Percentiles rank a stretch among this genome's conserved stretches.
Conservation (phyloP, 495 filamentous ascomycete species). For the Xylaria palmicola region DNA sequence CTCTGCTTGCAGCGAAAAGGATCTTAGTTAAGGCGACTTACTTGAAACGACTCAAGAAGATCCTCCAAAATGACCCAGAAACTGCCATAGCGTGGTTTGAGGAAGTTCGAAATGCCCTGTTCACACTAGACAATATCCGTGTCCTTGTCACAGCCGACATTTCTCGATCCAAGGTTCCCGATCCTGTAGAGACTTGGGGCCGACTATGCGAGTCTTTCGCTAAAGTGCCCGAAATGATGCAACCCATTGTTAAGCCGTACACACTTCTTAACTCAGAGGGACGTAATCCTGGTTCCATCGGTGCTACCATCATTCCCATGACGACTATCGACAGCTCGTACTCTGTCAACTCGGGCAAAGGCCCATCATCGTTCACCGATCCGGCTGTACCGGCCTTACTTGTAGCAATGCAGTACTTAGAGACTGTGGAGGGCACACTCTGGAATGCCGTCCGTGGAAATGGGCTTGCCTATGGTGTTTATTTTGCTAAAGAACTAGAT, state of each 20-base stretch:
- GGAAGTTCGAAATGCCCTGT: conserved; percentile 68
- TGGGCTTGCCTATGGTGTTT: conserved; percentile 85
- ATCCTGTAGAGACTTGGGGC: conserved; percentile 86
- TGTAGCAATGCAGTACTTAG: conserved; percentile 86
- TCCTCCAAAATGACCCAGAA: conserved; percentile 70
- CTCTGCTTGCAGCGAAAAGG: conserved; percentile 70
- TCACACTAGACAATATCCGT: conserved; percentile 79
- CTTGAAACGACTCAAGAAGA: conserved; percentile 75
- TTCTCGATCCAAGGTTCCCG: conserved; percentile 65
- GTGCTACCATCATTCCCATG: conserved; percentile 82
- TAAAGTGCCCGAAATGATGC: conserved; percentile 36
- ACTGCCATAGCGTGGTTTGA: conserved; percentile 73
- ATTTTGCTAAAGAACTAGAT: conserved; percentile 71
- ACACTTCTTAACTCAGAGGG: conserved; percentile 71
- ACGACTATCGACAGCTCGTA: conserved; percentile 92
- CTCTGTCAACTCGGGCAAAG: conserved; percentile 69
- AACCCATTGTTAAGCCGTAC: conserved; percentile 45
- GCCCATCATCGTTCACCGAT: conserved; percentile 71
- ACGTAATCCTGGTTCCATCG: conserved; percentile 64
- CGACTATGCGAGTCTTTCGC: conserved; percentile 50
- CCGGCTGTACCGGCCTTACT: conserved; percentile 78
- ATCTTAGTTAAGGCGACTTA: conserved; percentile 88
- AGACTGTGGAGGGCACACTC: conserved; percentile 89
- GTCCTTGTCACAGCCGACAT: conserved; percentile 81
- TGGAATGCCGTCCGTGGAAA: conserved; percentile 90